Evolutionary conservation across 108 stramenopile species (phyloP).

Genomic region (Schizochytrium sp.): DNA sequence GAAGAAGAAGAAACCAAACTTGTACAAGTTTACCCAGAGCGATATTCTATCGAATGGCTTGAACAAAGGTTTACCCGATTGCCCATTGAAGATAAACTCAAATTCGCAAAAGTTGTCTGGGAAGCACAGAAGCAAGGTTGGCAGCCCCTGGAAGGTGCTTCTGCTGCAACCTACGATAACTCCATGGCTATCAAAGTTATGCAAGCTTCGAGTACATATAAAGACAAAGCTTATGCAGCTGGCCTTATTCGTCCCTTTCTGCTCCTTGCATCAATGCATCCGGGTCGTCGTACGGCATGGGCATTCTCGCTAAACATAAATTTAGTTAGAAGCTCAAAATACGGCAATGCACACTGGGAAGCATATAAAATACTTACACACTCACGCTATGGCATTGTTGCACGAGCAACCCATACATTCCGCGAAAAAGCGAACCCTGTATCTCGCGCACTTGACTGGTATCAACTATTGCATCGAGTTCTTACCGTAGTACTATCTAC

Average conservation of each 20-base stretch:
- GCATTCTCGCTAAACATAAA: slow-evolving; percentile 21
- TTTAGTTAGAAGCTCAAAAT: not conserved
- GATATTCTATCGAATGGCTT: slow-evolving; percentile 17
- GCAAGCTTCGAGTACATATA: not conserved
- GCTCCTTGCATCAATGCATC: not conserved
- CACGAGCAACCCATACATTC: not conserved
- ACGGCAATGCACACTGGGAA: slow-evolving; percentile 7
- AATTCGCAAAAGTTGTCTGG: not conserved
- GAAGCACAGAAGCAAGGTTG: not conserved
- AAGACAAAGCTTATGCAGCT: not conserved
- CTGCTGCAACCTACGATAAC: not conserved
- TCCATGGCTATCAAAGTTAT: not conserved
- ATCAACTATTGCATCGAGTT: slow-evolving; percentile 39
- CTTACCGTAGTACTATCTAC: not conserved
- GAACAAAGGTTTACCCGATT: not conserved
- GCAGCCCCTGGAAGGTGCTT: not conserved
- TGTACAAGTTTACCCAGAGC: not conserved
- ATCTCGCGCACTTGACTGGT: slow-evolving; percentile 10
- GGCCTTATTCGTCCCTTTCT: slow-evolving; percentile 24
- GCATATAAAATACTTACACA: not conserved
- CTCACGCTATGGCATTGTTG: not conserved
- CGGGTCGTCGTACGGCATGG: slow-evolving; percentile 12
- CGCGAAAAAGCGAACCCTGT: slow-evolving; percentile 6
- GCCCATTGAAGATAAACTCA: slow-evolving; percentile 20
- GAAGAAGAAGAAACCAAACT: not conserved